phyloP scores from a whole-genome alignment of 2,329 filamentous ascomycete species.

The Rhynchosporium graminicola region DNA sequence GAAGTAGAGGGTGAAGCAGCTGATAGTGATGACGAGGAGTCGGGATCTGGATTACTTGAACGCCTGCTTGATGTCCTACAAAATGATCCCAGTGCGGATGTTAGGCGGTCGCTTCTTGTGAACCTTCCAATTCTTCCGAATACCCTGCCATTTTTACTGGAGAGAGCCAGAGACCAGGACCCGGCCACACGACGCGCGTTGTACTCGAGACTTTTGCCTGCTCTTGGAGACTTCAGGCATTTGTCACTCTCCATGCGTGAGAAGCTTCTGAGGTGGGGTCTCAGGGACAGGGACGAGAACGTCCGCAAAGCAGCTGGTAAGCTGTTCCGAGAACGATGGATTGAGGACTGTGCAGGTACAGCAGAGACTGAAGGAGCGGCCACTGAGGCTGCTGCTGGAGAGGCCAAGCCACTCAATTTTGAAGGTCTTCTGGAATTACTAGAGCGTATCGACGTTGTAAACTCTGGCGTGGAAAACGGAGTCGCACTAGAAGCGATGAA shows the following conservation, averaged over 20 bases:
- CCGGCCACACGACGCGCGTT: slow-evolving; percentile 79
- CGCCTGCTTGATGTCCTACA: slow-evolving; percentile 87
- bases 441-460: slow-evolving; percentile 90
- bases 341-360: slow-evolving; percentile 84
- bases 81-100: slow-evolving; percentile 92
- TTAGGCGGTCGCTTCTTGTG: slow-evolving; percentile 81
- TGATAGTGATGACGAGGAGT: slow-evolving; percentile 70
- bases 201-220: slow-evolving; percentile 83
- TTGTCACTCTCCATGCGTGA: slow-evolving; percentile 92
- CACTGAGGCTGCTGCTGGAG: slow-evolving; percentile 45
- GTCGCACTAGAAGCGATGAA: slow-evolving; percentile 93
- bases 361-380: slow-evolving; percentile 55
- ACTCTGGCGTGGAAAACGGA: slow-evolving; percentile 85
- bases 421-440: slow-evolving; percentile 87
- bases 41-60: slow-evolving; percentile 69
- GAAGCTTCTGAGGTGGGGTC: slow-evolving; percentile 91
- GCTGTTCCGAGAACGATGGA: slow-evolving; percentile 94
- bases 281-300: slow-evolving; percentile 90
- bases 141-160: slow-evolving; percentile 83
- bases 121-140: slow-evolving; percentile 85
- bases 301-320: slow-evolving; percentile 89
- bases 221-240: slow-evolving; percentile 90
- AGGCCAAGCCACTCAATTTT: slow-evolving; percentile 66
- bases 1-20: slow-evolving; percentile 70
- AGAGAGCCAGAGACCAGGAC: slow-evolving; percentile 88